Evolutionary conservation across 106 monocot species (phyloP).

Genomic region (Posidonia australis): DNA sequence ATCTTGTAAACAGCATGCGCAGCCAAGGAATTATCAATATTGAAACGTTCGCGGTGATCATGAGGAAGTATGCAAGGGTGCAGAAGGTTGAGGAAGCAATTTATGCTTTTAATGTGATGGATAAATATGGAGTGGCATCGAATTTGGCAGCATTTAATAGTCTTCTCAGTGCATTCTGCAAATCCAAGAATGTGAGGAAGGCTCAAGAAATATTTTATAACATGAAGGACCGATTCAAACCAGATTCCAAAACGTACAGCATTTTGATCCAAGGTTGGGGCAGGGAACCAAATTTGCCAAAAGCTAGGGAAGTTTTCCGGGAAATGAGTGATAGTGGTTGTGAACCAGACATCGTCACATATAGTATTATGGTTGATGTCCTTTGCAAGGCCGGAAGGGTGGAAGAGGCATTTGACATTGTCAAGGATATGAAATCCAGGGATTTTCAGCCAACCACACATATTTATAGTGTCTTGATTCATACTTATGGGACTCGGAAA

Average conservation of each 20-base stretch:
- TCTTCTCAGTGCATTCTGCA: constrained; percentile 75
- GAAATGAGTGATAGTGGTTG: constrained; percentile 55
- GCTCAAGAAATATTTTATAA: constrained; percentile 81
- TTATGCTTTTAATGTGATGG: constrained; percentile 84
- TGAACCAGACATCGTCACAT: constrained; percentile 79
- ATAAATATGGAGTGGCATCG: constrained; percentile 54
- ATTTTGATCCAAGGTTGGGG: constrained; percentile 97
- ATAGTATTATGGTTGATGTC: constrained; percentile 89
- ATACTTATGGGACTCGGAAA: constrained; percentile 66
- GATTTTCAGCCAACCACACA: constrained; percentile 57
- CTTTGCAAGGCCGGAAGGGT: constrained; percentile 71
- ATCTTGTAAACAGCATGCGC: constrained; percentile 60
- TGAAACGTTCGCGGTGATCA: constrained; percentile 81
- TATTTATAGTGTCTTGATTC: constrained; percentile 78
- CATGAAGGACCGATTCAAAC: constrained; percentile 46
- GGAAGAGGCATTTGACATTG: constrained; percentile 51
- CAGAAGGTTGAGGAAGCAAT: constrained; percentile 75
- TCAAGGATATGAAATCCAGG: constrained; percentile 41
- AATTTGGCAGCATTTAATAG: constrained; percentile 68
- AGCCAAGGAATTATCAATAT: constrained; percentile 44
- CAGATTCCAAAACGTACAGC: constrained; percentile 76
- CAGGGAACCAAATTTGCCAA: constrained; percentile 69
- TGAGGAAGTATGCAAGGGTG: constrained; percentile 74
- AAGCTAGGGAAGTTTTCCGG: constrained; percentile 48
- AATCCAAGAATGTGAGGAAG: constrained; percentile 84